Base-by-base conservation (phyloP, 768 basidiomycete species). In the Asterophora lycoperdoides region DNA sequence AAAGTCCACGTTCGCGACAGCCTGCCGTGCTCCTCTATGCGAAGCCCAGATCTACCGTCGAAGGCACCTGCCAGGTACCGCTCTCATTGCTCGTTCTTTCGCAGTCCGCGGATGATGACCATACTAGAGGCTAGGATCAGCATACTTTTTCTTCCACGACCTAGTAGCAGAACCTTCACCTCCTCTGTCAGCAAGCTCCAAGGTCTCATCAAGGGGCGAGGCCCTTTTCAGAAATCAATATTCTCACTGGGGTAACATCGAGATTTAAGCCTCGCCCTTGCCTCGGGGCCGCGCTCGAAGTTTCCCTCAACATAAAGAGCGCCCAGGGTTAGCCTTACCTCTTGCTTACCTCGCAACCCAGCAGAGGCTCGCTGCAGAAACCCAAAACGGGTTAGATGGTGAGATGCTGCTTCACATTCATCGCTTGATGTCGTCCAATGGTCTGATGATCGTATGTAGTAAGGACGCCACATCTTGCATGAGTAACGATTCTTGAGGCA, bases 1-100 rank as follows among this genome's bases (percentile, higher is more conserved):
- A 83, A 83, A 51, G 81, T 89, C 19, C 86, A 89, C 60, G 64
- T 90, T 49, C 79, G 87, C n/a, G 80, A 82, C 80, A 81, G 19
- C 73, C 83, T 14, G 80, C 80, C 26, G 62, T 90, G 9, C 74
- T 89, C 15, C 61, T 87, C 34, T 80, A 89, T 59, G 66, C 76
- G 8, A 52, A 71, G 44, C 84, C 87, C 8, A 80, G 65, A 1
- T 87, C 88, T 63, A 90, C 86, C 1, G 75, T 80, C 53, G 73
- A 76, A 45, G 84, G 85, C 61, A 88, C 86, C 0, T 73, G 76
- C 4, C 64, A 75, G 36, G 77, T 78, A 0, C 80, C 83, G 0
- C 89, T 78, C 63, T 70, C 77, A 8, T 69, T 90, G 8, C n/a
- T 73, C 89, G 28, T 6, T 23, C 73, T 86, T 1, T 77, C 82